These are phyloP conservation scores for Saccharomycopsis crataegensis DNA, from an alignment of 1,139 yeast genomes.

Conservation along the genomic window DNA sequence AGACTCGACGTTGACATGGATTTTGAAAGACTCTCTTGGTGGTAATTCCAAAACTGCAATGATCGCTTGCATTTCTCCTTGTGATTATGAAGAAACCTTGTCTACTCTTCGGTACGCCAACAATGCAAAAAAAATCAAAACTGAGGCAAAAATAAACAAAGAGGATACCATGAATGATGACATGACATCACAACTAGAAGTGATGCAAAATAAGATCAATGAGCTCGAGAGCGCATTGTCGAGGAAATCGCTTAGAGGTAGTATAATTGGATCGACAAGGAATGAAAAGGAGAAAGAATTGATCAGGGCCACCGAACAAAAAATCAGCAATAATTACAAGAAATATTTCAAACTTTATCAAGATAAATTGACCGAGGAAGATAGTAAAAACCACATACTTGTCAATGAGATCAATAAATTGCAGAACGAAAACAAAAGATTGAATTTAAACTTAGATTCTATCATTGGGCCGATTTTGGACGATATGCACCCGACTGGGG, in stretches of 20 bases:
- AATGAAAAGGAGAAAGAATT: slow-evolving; percentile 21
- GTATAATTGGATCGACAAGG: slow-evolving; percentile 18
- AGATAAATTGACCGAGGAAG: slow-evolving; percentile 31
- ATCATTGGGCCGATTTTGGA: slow-evolving; percentile 5
- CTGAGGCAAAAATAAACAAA: slow-evolving; percentile 47
- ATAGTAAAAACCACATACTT: slow-evolving; percentile 23
- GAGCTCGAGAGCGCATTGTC: slow-evolving; percentile 28
- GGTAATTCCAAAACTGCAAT: slow-evolving; percentile 72
- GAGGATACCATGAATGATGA: slow-evolving; percentile 33
- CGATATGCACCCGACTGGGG: too few relatives aligned
- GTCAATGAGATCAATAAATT: slow-evolving; percentile 16
- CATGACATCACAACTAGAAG: slow-evolving; percentile 25
- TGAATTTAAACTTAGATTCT: slow-evolving; percentile 4
- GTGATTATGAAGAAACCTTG: slow-evolving; percentile 66
- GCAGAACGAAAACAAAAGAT: slow-evolving; percentile 6
- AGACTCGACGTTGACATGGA: slow-evolving; percentile 66
- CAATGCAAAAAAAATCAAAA: slow-evolving; percentile 61
- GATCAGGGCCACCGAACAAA: slow-evolving; percentile 26
- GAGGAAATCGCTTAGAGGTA: slow-evolving; percentile 23
- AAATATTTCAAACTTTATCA: slow-evolving; percentile 36
- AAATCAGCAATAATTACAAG: slow-evolving; percentile 29
- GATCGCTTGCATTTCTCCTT: slow-evolving; percentile 71
- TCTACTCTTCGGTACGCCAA: slow-evolving; percentile 72
- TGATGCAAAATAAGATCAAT: slow-evolving; percentile 36
- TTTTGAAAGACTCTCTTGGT: slow-evolving; percentile 62